Conservation (phyloP, 257 asterid genomes). For the Dorcoceras hygrometricum region DNA sequence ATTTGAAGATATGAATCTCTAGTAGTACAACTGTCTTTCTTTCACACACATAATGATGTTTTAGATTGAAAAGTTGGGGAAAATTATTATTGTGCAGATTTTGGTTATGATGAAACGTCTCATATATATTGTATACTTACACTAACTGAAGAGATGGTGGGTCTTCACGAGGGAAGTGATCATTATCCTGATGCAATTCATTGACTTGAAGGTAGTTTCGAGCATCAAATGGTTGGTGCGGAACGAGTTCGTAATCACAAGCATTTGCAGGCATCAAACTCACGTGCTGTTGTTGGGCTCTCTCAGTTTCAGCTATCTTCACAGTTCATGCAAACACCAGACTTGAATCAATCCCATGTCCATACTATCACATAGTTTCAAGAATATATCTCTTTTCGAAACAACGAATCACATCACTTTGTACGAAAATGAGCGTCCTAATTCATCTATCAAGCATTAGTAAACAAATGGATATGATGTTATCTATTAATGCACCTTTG, state of each 20-base stretch:
- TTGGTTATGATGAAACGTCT: background rate
- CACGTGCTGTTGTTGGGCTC: slow-evolving; percentile 66
- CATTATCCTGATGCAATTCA: slow-evolving; percentile 43
- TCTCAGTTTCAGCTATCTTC: slow-evolving; percentile 82
- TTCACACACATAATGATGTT: background rate
- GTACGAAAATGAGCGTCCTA: no score
- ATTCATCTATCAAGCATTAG: background rate
- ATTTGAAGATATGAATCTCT: no score
- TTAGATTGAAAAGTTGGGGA: background rate
- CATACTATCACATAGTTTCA: no score
- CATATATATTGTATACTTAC: slow-evolving; percentile 43
- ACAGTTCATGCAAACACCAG: background rate
- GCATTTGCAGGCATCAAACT: slow-evolving; percentile 71
- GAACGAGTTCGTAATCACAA: slow-evolving; percentile 51
- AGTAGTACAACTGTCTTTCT: background rate
- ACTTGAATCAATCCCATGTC: background rate
- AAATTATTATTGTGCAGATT: background rate
- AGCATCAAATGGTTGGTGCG: slow-evolving; percentile 65
- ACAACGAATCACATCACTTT: no score
- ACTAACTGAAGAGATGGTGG: slow-evolving; percentile 61
- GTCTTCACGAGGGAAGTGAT: slow-evolving; percentile 48
- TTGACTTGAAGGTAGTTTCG: slow-evolving; percentile 71
- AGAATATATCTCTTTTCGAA: no score
- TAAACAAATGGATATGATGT: background rate
- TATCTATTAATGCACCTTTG: slow-evolving; percentile 48